Base-by-base conservation (phyloP, 257 asterid species). In the Fraxinus pennsylvanica region DNA sequence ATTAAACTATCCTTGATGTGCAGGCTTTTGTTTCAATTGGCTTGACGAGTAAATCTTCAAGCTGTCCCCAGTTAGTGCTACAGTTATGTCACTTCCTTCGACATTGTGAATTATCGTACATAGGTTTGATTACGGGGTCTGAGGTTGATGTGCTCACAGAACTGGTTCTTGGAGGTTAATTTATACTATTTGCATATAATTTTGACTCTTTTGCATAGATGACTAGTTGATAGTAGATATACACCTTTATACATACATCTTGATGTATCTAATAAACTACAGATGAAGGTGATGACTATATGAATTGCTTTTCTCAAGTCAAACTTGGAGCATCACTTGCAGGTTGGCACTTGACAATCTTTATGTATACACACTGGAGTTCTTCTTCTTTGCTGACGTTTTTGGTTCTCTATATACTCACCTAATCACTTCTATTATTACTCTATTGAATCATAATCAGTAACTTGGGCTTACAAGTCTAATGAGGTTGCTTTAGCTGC, bases 21-120 rank as follows among this genome's bases (percentile, higher is more conserved):
- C 89, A 94, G 97, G 96, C 94, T 63, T 89, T 91, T 84, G 90
- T 84, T 86, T 88, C 97, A n/a, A 74, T 87, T 54, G 89, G 81
- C 74, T 83, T 84, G 83, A 38, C 90, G 74, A 79, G 81, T 76
- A 84, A 83, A 73, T 54, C 75, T 67, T 82, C 85, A 66, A 77
- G 83, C 76, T 81, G 86, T 81, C 86, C 83, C 71, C 86, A 88
- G 2, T 54, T 91, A 86, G 89, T 88, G 87, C 63, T 84, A 74
- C 88, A 86, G 81, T 82, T 90, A 80, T 92, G 96, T 36, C 86
- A 81, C 75, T 84, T 90, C 79, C 86, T 93, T 81, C 83, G 43
- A 75, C 78, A 76, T 47, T 91, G 96, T 84, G 92, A 87, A 77
- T 82, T 91, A 72, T 87, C 99, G 39, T 95, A 93, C 78, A 61